A percentile compares a stretch with the other conserved stretches of the same genome.
These are phyloP conservation scores for Trypethelium eluteriae DNA, from an alignment of 495 filamentous ascomycete genomes.

Conservation along the genomic window DNA sequence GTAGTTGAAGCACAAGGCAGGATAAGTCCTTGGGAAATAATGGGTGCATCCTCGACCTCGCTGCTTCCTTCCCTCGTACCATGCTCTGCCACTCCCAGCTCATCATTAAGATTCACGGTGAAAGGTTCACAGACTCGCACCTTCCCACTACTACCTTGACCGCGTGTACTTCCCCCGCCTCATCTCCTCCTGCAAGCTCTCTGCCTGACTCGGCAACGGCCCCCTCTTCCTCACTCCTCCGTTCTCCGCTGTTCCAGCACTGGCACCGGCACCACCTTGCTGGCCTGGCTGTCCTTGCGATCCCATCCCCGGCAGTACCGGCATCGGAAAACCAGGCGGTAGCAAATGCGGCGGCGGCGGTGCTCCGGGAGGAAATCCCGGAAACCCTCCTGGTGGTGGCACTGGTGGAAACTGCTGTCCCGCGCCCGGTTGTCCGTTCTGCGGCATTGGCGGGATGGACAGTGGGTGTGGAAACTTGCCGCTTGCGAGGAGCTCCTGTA, in stretches of 20 bases:
- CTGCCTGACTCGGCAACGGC: constrained; percentile 73
- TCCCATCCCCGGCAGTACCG: constrained; percentile 30
- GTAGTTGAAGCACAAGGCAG: too few species aligned
- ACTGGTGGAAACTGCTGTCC: constrained; percentile 31
- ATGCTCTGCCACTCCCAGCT: too few species aligned
- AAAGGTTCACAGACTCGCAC: background rate
- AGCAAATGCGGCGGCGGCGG: constrained; percentile 25
- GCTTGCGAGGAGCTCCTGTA: constrained; percentile 51
- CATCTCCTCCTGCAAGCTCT: constrained; percentile 71
- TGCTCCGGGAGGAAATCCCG: constrained; percentile 43
- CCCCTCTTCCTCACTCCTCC: constrained; percentile 43
- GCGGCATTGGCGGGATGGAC: constrained; percentile 29
- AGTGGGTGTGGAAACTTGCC: constrained; percentile 31
- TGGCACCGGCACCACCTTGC: constrained; percentile 30
- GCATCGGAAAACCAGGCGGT: constrained; percentile 25
- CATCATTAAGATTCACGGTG: too few species aligned
- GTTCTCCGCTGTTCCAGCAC: constrained; percentile 33
- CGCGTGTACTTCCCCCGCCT: constrained; percentile 50
- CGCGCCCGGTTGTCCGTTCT: constrained; percentile 35
- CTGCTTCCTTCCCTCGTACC: too few species aligned
- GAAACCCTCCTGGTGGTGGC: constrained; percentile 38
- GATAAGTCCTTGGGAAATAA: too few species aligned
- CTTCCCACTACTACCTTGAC: constrained; percentile 21
- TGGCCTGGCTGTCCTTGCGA: constrained; percentile 21
- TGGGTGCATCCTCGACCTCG: too few species aligned